Percentiles rank a stretch among this genome's conserved stretches.
These are phyloP conservation scores for Scheffersomyces segobiensis DNA, from an alignment of 1,139 yeast genomes.

Conservation along the genomic window DNA sequence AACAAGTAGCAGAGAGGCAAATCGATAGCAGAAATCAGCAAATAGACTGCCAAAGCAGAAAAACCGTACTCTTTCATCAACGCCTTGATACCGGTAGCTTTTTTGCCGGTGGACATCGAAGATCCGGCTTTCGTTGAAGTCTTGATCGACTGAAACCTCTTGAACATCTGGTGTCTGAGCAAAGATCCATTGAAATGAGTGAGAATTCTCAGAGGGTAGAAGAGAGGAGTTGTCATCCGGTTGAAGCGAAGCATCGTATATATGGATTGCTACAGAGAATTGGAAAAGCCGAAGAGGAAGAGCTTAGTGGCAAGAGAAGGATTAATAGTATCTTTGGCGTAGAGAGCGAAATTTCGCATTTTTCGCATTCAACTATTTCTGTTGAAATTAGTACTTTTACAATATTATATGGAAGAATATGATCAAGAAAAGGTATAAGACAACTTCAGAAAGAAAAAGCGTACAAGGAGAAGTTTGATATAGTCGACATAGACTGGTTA, in stretches of 20 bases:
- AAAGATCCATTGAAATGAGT: conserved; percentile 1
- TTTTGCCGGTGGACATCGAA: conserved; percentile 17
- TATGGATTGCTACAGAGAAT: neutral
- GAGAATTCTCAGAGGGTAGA: neutral
- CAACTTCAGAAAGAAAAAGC: neutral
- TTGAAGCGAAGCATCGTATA: neutral
- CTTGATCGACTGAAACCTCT: neutral
- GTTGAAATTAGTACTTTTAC: too few species aligned
- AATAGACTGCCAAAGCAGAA: conserved; percentile 84
- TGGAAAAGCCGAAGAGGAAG: neutral
- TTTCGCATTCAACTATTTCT: neutral
- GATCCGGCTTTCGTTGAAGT: neutral
- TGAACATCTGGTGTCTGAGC: conserved; percentile 4
- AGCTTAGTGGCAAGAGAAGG: neutral
- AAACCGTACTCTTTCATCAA: conserved; percentile 86
- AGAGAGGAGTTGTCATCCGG: neutral
- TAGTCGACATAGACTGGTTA: neutral
- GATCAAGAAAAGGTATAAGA: neutral
- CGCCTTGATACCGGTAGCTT: conserved; percentile 58
- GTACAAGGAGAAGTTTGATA: neutral
- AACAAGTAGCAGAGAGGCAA: conserved; percentile 78
- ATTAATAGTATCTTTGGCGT: neutral
- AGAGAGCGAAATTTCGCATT: neutral
- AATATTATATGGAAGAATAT: neutral
- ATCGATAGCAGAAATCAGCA: conserved; percentile 69